phyloP scores from a whole-genome alignment of 257 asterid genomes.

The Buddleja alternifolia region DNA sequence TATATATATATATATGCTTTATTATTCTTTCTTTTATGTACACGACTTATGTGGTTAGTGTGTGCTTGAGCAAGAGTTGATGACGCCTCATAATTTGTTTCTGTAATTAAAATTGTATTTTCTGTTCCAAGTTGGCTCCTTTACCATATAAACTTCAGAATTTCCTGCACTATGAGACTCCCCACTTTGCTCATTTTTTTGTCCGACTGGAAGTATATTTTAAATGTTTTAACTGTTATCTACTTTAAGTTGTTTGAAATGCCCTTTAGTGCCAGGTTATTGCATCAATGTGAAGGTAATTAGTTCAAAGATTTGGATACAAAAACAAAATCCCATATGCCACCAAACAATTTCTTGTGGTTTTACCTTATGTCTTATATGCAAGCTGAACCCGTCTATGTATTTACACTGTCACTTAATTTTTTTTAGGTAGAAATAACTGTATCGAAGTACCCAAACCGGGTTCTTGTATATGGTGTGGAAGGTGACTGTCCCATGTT shows the following conservation, averaged over 20 bases:
- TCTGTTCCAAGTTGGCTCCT: conserved; percentile 4
- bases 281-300: not conserved
- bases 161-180: not conserved
- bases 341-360: not conserved
- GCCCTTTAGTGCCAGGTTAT: conserved; percentile 2
- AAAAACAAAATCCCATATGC: conserved; percentile 9
- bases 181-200: not conserved
- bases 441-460: conserved; percentile 80
- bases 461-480: conserved; percentile 81
- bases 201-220: not conserved
- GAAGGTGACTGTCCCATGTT: conserved; percentile 92
- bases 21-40: not conserved
- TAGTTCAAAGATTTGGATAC: conserved; percentile 1
- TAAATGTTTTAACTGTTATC: not conserved
- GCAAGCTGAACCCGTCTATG: conserved; percentile 9
- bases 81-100: conserved; percentile 9
- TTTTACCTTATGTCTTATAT: not conserved
- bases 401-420: conserved; percentile 26
- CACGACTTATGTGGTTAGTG: conserved; percentile 13
- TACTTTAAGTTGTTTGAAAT: not conserved
- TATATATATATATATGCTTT: too few species aligned
- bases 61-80: conserved; percentile 6
- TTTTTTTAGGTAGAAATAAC: conserved; percentile 68
- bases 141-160: not conserved
- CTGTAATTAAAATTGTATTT: not conserved